Conservation (phyloP, 257 asterid genomes). For the Ocimum tenuiflorum region DNA sequence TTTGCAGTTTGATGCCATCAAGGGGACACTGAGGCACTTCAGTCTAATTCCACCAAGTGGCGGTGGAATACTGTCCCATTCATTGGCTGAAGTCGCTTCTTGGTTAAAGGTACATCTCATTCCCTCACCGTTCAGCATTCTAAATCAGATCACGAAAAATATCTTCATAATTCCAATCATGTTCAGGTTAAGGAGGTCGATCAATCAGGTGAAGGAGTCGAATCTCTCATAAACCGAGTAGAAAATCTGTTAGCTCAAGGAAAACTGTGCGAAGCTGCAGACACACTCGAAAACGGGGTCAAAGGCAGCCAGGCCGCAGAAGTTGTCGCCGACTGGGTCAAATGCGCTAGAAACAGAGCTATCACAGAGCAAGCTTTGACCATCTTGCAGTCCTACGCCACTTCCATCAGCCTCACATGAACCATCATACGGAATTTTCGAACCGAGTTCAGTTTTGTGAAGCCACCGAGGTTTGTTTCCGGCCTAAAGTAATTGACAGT, state of each 20-base stretch:
- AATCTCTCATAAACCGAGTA: constrained; percentile 72
- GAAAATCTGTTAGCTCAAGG: constrained; percentile 72
- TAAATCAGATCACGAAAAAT: neutral
- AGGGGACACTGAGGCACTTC: constrained; percentile 75
- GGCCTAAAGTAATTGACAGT: constrained; percentile 9
- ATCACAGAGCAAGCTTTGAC: constrained; percentile 76
- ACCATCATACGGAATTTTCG: neutral
- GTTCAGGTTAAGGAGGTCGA: constrained; percentile 70
- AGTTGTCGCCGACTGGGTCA: constrained; percentile 65
- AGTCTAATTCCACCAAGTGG: constrained; percentile 80
- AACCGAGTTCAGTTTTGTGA: constrained; percentile 10
- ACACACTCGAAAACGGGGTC: constrained; percentile 71
- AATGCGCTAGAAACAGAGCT: constrained; percentile 66
- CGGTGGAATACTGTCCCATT: constrained; percentile 83
- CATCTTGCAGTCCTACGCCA: constrained; percentile 69
- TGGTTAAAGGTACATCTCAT: constrained; percentile 59
- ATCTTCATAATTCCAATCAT: constrained; percentile 2
- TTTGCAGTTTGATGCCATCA: constrained; percentile 74
- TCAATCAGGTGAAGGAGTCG: constrained; percentile 78
- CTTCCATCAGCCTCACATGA: constrained; percentile 60
- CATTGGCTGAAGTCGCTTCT: constrained; percentile 76
- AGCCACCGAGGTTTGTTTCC: constrained; percentile 4
- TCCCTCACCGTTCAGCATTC: neutral
- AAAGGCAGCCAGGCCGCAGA: constrained; percentile 77
- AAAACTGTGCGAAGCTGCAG: constrained; percentile 75